phyloP scores from a whole-genome alignment of 495 filamentous ascomycete genomes.

The Aspergillus egyptiacus region DNA sequence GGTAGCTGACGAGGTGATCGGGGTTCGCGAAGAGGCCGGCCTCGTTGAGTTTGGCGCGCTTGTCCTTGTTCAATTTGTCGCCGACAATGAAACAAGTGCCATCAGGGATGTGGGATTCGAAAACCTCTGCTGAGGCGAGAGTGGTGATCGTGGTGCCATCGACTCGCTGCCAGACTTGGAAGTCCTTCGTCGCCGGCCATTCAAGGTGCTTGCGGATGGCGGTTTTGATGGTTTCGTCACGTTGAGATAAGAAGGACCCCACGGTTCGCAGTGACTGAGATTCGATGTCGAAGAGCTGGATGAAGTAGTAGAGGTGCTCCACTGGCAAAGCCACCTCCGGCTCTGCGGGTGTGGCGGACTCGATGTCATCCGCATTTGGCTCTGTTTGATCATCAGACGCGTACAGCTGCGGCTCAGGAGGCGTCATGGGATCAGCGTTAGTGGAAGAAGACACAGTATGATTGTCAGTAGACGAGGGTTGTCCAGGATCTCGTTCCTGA shows the following conservation, averaged over 20 bases:
- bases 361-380: slow-evolving; percentile 1
- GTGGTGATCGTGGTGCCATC: slow-evolving; percentile 36
- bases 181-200: slow-evolving; percentile 35
- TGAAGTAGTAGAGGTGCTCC: slow-evolving; percentile 44
- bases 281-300: slow-evolving; percentile 47
- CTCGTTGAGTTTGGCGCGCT: slow-evolving; percentile 32
- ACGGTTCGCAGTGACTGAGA: slow-evolving; percentile 45
- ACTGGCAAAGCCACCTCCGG: slow-evolving; percentile 24
- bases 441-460: neutral
- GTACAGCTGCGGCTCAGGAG: neutral
- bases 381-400: slow-evolving; percentile 2
- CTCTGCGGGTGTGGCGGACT: slow-evolving; percentile 11
- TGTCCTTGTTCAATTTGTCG: slow-evolving; percentile 38
- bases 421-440: neutral
- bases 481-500: neutral
- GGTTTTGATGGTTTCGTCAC: slow-evolving; percentile 40
- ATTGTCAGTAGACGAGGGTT: neutral
- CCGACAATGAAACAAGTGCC: slow-evolving; percentile 42
- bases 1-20: slow-evolving; percentile 41
- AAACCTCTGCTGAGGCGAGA: slow-evolving; percentile 36
- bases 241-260: slow-evolving; percentile 44
- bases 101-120: slow-evolving; percentile 34
- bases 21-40: slow-evolving; percentile 42
- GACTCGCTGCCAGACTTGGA: slow-evolving; percentile 42
- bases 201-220: slow-evolving; percentile 37